These are phyloP conservation scores for Salicornia ramosissima DNA, from an alignment of 148 eudicot genomes.

Conservation along the genomic window DNA sequence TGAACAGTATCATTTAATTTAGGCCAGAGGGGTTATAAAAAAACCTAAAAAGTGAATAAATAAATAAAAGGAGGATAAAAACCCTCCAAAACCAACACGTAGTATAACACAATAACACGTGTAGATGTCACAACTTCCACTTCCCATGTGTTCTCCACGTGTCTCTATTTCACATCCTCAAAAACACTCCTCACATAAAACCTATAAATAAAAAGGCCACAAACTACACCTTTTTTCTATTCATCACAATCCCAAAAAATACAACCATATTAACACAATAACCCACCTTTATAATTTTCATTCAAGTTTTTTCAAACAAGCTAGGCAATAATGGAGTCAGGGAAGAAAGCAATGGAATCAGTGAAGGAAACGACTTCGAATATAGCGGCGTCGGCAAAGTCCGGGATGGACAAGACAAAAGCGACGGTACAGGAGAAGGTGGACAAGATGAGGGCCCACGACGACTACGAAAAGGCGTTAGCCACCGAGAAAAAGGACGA, in stretches of 20 bases:
- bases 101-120: not conserved
- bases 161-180: not conserved
- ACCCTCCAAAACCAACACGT: not conserved
- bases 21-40: no score
- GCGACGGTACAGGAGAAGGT: conserved; percentile 58
- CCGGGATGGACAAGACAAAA: conserved; percentile 65
- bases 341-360: conserved; percentile 48
- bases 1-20: no score
- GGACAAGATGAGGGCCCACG: conserved; percentile 32
- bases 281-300: no score
- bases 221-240: not conserved
- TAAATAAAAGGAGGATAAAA: not conserved
- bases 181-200: not conserved
- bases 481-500: conserved; percentile 51
- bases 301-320: not conserved
- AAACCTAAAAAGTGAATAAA: no score
- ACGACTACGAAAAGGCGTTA: conserved; percentile 40
- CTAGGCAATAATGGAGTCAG: conserved; percentile 43
- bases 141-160: conserved; percentile 2
- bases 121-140: not conserved
- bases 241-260: no score
- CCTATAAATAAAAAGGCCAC: no score
- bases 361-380: conserved; percentile 60
- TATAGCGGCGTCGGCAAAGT: conserved; percentile 47
- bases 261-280: no score